Evolutionary conservation across 192 early-diverging fungal species (phyloP).

Genomic region (Backusella tarrabulga): DNA sequence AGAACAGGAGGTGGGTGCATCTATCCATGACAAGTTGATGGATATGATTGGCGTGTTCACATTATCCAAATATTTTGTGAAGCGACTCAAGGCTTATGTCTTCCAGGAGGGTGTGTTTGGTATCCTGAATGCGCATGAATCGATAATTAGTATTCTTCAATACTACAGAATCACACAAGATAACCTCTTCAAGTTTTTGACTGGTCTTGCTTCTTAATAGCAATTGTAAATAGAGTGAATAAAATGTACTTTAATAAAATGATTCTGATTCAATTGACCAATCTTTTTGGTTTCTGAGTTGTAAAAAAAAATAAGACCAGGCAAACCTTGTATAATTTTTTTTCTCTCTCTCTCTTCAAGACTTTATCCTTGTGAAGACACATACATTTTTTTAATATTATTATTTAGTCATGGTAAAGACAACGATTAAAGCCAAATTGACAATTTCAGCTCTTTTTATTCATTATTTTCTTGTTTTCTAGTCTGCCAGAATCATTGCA

Average conservation of each 20-base stretch:
- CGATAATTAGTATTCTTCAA: neutral
- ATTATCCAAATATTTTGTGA: neutral
- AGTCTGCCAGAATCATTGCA: constrained; percentile 69
- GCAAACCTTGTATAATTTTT: neutral
- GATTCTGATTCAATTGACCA: neutral
- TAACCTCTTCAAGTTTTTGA: neutral
- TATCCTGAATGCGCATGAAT: neutral
- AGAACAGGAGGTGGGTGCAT: no score
- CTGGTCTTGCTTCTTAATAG: neutral
- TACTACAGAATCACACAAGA: neutral
- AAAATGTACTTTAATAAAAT: neutral
- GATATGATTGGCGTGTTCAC: neutral
- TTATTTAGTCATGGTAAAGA: neutral
- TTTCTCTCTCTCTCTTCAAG: neutral
- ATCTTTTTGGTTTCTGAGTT: neutral
- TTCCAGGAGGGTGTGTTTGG: neutral
- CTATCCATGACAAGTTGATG: no score
- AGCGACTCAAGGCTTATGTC: neutral
- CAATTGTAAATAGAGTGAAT: neutral
- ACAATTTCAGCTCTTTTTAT: neutral
- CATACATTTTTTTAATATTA: neutral
- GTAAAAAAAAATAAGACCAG: neutral
- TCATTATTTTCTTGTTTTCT: constrained; percentile 18
- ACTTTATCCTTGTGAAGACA: neutral
- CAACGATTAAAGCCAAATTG: neutral